These are phyloP conservation scores for Coccomyxa subellipsoidea DNA, from an alignment of 163 green algal species.

Conservation along the genomic window DNA sequence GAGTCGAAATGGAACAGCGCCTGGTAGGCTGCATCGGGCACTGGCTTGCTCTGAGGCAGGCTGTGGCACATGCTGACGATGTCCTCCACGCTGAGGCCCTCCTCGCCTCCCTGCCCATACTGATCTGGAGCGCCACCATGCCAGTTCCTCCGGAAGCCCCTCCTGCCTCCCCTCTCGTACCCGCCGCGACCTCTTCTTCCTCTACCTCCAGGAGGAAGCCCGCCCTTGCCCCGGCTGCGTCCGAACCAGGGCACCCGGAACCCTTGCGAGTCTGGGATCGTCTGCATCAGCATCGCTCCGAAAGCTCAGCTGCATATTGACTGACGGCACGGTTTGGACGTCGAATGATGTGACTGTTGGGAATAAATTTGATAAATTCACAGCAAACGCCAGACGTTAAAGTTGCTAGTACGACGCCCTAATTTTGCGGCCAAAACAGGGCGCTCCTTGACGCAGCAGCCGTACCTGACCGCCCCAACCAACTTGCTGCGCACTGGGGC, in stretches of 20 bases:
- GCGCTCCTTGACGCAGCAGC: background rate
- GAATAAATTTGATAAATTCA: background rate
- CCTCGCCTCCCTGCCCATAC: background rate
- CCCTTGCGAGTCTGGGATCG: conserved; percentile 39
- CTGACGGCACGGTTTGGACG: background rate
- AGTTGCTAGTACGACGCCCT: background rate
- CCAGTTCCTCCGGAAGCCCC: background rate
- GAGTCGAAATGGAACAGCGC: conserved; percentile 75
- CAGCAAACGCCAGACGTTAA: background rate
- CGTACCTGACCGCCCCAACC: background rate
- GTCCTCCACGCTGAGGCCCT: conserved; percentile 60
- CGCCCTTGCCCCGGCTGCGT: conserved; percentile 22
- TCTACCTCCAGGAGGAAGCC: background rate
- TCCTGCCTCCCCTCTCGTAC: background rate
- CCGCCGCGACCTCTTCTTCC: background rate
- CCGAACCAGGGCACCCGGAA: conserved; percentile 57
- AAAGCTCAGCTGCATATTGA: background rate
- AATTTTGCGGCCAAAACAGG: background rate
- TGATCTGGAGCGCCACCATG: conserved; percentile 4
- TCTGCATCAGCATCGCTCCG: conserved; percentile 22
- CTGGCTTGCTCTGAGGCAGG: conserved; percentile 41
- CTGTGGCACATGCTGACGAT: conserved; percentile 54
- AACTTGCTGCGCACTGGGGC: background rate
- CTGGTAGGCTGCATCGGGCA: conserved; percentile 36
- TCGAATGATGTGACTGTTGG: background rate